phyloP scores from a whole-genome alignment of 768 basidiomycete species.

The Austroboletus festivus region DNA sequence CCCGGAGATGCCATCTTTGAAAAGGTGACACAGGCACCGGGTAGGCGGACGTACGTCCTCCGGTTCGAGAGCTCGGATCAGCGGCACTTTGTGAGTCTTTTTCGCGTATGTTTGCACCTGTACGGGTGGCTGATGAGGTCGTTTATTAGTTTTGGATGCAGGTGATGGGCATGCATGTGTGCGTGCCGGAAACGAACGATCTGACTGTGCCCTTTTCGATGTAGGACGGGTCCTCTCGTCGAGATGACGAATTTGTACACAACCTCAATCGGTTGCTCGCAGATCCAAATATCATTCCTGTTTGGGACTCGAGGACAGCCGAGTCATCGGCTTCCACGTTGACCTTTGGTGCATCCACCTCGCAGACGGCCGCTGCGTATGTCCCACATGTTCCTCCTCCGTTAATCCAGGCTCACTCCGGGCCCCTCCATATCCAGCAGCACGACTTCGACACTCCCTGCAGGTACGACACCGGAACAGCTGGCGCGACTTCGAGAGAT shows the following conservation, averaged over 20 bases:
- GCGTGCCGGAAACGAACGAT: not conserved
- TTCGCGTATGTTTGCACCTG: too few relatives aligned
- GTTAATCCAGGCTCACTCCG: not conserved
- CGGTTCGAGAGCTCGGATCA: conserved; percentile 90
- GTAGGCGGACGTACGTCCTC: conserved; percentile 79
- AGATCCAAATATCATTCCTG: conserved; percentile 59
- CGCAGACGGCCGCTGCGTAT: conserved; percentile 34
- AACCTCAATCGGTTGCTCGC: conserved; percentile 71
- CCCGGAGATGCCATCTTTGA: conserved; percentile 81
- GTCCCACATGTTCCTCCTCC: conserved; percentile 1
- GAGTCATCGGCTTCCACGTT: conserved; percentile 49
- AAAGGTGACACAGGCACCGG: conserved; percentile 62
- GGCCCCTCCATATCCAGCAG: conserved; percentile 7
- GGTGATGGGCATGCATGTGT: conserved; percentile 41
- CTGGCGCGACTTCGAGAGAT: conserved; percentile 59
- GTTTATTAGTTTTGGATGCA: conserved; percentile 80
- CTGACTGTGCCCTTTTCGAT: not conserved
- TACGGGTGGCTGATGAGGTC: too few relatives aligned
- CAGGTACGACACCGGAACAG: conserved; percentile 54
- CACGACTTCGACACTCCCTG: conserved; percentile 4
- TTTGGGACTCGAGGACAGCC: conserved; percentile 48
- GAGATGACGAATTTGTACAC: conserved; percentile 69
- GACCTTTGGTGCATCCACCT: conserved; percentile 28
- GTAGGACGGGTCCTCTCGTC: conserved; percentile 63
- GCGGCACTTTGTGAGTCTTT: conserved; percentile 81